Percentiles rank a stretch among this genome's conserved stretches.
Evolutionary conservation across 495 filamentous ascomycete species (phyloP).

Genomic region (Podospora fimiseda): DNA sequence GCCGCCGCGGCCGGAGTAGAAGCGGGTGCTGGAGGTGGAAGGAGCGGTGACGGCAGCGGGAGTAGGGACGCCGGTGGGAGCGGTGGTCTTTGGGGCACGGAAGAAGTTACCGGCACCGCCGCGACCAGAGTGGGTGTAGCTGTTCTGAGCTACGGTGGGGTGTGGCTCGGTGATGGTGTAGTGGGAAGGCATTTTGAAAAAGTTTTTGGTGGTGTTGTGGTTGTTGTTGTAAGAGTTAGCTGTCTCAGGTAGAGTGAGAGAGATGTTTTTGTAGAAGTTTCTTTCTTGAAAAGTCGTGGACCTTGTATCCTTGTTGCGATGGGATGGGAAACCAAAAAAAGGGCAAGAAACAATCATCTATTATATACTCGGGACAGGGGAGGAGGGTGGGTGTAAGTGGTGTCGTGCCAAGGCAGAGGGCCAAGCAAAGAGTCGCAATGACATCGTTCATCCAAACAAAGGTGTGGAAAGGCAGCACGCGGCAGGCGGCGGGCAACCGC

Average conservation of each 20-base stretch:
- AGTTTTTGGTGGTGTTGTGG: constrained; percentile 14
- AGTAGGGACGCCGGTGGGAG: constrained; percentile 34
- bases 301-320: background rate
- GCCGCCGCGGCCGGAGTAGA: constrained; percentile 79
- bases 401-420: background rate
- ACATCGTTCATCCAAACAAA: constrained; percentile 8
- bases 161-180: constrained; percentile 77
- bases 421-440: background rate
- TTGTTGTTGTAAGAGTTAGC: background rate
- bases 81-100: constrained; percentile 57
- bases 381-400: constrained; percentile 2
- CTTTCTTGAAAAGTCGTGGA: background rate
- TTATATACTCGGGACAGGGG: constrained; percentile 3
- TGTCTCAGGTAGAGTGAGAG: constrained; percentile 1
- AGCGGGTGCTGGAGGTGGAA: constrained; percentile 42
- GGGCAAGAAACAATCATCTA: background rate
- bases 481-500: constrained; percentile 9
- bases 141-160: constrained; percentile 59
- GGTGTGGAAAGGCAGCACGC: constrained; percentile 8
- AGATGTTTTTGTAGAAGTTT: background rate
- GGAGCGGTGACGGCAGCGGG: constrained; percentile 12
- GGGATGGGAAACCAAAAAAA: background rate
- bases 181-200: constrained; percentile 29
- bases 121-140: constrained; percentile 70
- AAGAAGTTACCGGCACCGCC: constrained; percentile 87